Base-by-base conservation (phyloP, 1,284 basidiomycete species). In the Waitea zeae region DNA sequence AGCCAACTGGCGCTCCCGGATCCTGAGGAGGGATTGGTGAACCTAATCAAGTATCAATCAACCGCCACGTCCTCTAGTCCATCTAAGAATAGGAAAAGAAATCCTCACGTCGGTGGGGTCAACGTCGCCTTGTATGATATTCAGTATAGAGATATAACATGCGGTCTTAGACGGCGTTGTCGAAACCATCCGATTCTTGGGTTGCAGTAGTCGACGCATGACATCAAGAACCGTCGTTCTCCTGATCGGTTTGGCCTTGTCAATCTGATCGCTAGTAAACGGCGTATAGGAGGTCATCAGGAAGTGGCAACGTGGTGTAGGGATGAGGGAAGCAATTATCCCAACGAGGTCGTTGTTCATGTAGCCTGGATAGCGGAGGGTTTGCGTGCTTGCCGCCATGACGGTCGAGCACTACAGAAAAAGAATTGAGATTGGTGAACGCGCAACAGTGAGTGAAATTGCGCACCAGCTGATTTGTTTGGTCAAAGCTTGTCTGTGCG, bases 311-410 rank as follows among this genome's bases (percentile, higher is more conserved):
- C 93, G 69, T n/a, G 95, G 93, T 7, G 95, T 98, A 2, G 95
- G 95, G 45, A 98, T 97, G 36, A 99, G 69, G 11, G 87, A 92
- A 2, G 95, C 90, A 38, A 98, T 84, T 47, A 99, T 96, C 17
- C 92, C 89, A 43, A 96, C 89, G 20, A 96, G 73, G 51, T 99
- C 93, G 49, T 98, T 99, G 65, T 98, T 98, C 93, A 97, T 98
- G 58, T 98, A 98, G 34, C 89, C 87, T 0, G 95, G 95, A 59
- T 96, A 98, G 45, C 95, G 76, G 17, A 99, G 68, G 12, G 95
- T 98, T 47, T 93, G 89, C 0, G 93, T 99, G 40, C 89, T 93
- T 3, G 93, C 93, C 7, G 93, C 84, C 70, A 96, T 93, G 34
- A 95, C 89, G 1, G 90, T 95, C 2, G 90, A 79, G 0, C 87